Evolutionary conservation across 2,329 filamentous ascomycete genomes (phyloP).

Genomic region (Epichloe gansuensis): DNA sequence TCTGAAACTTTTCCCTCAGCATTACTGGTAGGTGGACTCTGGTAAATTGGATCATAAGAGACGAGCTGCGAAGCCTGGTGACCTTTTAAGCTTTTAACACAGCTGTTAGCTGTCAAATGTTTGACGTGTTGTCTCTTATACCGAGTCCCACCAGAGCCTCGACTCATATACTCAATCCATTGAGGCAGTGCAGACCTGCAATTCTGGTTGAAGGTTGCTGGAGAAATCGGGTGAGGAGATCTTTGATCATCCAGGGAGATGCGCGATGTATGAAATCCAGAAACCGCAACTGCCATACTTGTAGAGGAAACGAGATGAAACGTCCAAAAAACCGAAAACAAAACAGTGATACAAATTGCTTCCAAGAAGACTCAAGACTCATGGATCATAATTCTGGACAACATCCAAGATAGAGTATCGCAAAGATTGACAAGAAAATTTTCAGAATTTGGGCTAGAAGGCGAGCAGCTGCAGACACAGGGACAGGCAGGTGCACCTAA

Average conservation of each 20-base stretch:
- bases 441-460: slow-evolving; percentile 5
- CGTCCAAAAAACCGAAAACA: slow-evolving; percentile 24
- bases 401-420: slow-evolving; percentile 14
- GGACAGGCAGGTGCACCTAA: not conserved
- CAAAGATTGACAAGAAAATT: slow-evolving; percentile 25
- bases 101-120: slow-evolving; percentile 15
- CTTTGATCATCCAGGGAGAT: not conserved
- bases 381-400: slow-evolving; percentile 19
- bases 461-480: slow-evolving; percentile 1
- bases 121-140: not conserved
- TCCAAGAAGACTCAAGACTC: slow-evolving; percentile 23
- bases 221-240: not conserved
- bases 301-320: slow-evolving; percentile 14
- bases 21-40: not conserved
- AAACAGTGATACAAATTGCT: slow-evolving; percentile 17
- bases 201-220: not conserved
- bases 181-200: not conserved
- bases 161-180: not conserved
- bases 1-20: not conserved
- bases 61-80: not conserved
- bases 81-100: not conserved
- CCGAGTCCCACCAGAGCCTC: not conserved
- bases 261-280: slow-evolving; percentile 11
- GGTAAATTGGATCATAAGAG: not conserved
- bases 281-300: slow-evolving; percentile 23